Percentiles rank a stretch among this genome's conserved stretches.
Conservation (phyloP, 148 eudicot species). For the Vaccinium macrocarpon region DNA sequence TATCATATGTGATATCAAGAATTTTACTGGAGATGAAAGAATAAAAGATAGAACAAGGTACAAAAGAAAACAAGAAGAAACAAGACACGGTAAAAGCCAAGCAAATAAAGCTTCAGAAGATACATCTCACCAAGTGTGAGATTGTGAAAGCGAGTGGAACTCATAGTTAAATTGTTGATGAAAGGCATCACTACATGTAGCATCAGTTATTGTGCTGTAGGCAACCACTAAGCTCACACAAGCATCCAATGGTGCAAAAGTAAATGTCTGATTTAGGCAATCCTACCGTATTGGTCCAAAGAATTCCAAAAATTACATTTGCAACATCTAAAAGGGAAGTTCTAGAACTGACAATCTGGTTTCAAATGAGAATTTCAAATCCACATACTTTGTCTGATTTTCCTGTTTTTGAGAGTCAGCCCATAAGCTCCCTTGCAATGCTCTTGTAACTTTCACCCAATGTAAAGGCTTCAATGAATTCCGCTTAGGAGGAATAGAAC, state of each 20-base stretch:
- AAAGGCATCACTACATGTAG: background rate
- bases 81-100: slow-evolving; percentile 4
- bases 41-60: background rate
- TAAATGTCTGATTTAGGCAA: background rate
- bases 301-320: background rate
- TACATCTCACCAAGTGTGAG: slow-evolving; percentile 1
- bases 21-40: slow-evolving; percentile 13
- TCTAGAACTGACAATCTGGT: background rate
- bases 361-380: slow-evolving; percentile 2
- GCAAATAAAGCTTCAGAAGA: background rate
- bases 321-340: background rate
- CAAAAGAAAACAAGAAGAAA: slow-evolving; percentile 8
- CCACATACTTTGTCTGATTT: slow-evolving; percentile 68
- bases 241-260: background rate
- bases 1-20: slow-evolving; percentile 23
- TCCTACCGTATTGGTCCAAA: background rate
- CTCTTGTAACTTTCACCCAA: slow-evolving; percentile 96
- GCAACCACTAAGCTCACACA: background rate
- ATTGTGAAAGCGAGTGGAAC: slow-evolving; percentile 10
- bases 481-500: slow-evolving; percentile 64
- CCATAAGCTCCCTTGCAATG: slow-evolving; percentile 96
- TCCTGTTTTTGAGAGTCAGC: slow-evolving; percentile 88
- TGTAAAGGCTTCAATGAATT: slow-evolving; percentile 83
- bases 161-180: background rate
- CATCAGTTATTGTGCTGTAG: background rate